Base-by-base conservation (phyloP, 257 asterid species). In the Fraxinus anomala region DNA sequence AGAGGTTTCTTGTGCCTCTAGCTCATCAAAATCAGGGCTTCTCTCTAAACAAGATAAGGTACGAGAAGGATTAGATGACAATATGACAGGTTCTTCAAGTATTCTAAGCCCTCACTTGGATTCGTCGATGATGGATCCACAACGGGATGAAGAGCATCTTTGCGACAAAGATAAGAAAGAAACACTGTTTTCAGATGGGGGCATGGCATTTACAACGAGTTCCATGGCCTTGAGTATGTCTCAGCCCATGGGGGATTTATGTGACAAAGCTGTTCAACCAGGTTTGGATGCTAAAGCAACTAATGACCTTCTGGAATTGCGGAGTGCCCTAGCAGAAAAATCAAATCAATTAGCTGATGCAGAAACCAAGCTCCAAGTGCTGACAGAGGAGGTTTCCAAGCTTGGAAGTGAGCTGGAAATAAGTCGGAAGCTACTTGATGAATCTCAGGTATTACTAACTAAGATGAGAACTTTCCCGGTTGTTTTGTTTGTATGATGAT, bases 191-290 rank as follows among this genome's bases (percentile, higher is more conserved):
- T 65, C 83, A 23, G 90, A 89, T 63, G 89, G 82, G 80, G 91
- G 86, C 76, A 78, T 79, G 77, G 73, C 89, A 76, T 87, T 84
- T 59, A 86, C 80, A 26, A 78, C 91, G 65, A 91, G 93, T 85
- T 85, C 89, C 82, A 95, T 95, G 97, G 96, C 90, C 73, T 88
- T 89, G 77, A 94, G 96, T 85, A 88, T 92, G 80, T 88, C 92
- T 30, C 91, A 82, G 77, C 91, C 95, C 80, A 75, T 77, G 39
- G 87, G 79, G 77, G 86, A 82, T 79, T 56, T 83, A 59, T 76
- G 86, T 75, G 90, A 84, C 76, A 68, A 85, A 39, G 76, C 79
- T 77, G 79, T 30, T 81, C 86, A 78, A 73, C 85, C 86, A 10
- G 68, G 81, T 80, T 70, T 78, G 84, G 92, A 80, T 82, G 84